Percentiles rank a stretch among this genome's conserved stretches.
phyloP scores from a whole-genome alignment of 768 basidiomycete genomes.

The Suillus fuscotomentosus region DNA sequence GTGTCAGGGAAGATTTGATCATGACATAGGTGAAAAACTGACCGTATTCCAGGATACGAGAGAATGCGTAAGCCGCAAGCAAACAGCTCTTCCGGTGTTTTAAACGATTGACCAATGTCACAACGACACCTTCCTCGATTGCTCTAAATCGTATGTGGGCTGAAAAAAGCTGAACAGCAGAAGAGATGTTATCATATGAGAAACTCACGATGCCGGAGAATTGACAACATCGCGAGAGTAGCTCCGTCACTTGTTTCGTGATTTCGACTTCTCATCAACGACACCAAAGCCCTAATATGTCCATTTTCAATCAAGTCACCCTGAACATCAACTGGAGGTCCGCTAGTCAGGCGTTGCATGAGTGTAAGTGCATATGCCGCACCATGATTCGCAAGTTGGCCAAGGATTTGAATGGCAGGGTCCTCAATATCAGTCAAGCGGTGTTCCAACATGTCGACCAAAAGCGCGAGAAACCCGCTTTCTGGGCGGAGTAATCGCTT shows the following conservation, averaged over 20 bases:
- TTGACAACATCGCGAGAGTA: background rate
- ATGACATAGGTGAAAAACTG: background rate
- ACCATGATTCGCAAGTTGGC: constrained; percentile 1
- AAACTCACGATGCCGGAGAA: constrained; percentile 2
- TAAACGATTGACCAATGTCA: constrained; percentile 2
- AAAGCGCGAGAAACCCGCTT: background rate
- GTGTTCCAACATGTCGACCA: constrained; percentile 8
- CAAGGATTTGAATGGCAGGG: constrained; percentile 6
- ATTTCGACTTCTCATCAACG: constrained; percentile 1
- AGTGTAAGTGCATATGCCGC: background rate
- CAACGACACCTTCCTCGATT: background rate
- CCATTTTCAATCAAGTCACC: background rate
- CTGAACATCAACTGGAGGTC: background rate
- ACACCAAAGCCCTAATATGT: background rate
- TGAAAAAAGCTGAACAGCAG: background rate
- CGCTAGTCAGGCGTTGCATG: background rate
- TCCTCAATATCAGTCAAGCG: constrained; percentile 8
- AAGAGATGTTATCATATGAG: too few relatives aligned
- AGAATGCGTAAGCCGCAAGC: constrained; percentile 7
- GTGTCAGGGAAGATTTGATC: background rate
- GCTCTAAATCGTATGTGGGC: background rate
- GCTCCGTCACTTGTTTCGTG: background rate
- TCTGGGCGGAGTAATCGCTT: background rate
- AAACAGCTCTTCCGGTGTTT: background rate
- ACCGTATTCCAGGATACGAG: background rate